Percentiles rank a stretch among this genome's conserved stretches.
Evolutionary conservation across 768 basidiomycete species (phyloP).

Genomic region (Suillus clintonianus): DNA sequence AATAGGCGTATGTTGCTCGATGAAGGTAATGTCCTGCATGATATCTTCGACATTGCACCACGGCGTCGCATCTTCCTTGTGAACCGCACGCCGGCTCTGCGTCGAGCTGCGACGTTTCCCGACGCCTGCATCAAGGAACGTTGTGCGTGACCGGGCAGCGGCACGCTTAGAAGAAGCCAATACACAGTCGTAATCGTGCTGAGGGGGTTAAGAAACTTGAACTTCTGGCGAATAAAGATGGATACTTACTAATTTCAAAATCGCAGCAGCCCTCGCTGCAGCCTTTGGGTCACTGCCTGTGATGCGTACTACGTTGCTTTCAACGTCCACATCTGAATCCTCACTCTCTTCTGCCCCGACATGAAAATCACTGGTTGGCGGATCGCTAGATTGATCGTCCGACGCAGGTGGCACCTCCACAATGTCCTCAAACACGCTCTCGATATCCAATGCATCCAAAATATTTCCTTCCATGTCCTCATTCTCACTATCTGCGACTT

Average conservation of each 20-base stretch:
- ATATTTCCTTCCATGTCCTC: slow-evolving; percentile 13
- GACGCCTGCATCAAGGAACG: slow-evolving; percentile 31
- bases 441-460: slow-evolving; percentile 2
- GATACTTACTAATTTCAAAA: slow-evolving; percentile 76
- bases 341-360: slow-evolving; percentile 13
- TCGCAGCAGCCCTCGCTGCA: slow-evolving; percentile 91
- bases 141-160: slow-evolving; percentile 40
- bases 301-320: slow-evolving; percentile 70
- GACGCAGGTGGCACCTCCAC: slow-evolving; percentile 4
- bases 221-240: background rate
- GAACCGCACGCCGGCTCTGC: slow-evolving; percentile 14
- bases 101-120: slow-evolving; percentile 20
- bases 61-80: slow-evolving; percentile 23
- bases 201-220: slow-evolving; percentile 1
- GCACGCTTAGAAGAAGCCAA: slow-evolving; percentile 34
- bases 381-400: background rate
- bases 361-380: background rate
- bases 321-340: slow-evolving; percentile 34
- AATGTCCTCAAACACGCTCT: background rate
- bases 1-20: slow-evolving; percentile 24
- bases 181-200: slow-evolving; percentile 89
- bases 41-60: slow-evolving; percentile 32
- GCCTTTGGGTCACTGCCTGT: slow-evolving; percentile 82
- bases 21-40: slow-evolving; percentile 14
- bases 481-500: slow-evolving; percentile 3